These are phyloP conservation scores for Staphylotrichum longicolle DNA, from an alignment of 495 filamentous ascomycete species.

Conservation along the genomic window DNA sequence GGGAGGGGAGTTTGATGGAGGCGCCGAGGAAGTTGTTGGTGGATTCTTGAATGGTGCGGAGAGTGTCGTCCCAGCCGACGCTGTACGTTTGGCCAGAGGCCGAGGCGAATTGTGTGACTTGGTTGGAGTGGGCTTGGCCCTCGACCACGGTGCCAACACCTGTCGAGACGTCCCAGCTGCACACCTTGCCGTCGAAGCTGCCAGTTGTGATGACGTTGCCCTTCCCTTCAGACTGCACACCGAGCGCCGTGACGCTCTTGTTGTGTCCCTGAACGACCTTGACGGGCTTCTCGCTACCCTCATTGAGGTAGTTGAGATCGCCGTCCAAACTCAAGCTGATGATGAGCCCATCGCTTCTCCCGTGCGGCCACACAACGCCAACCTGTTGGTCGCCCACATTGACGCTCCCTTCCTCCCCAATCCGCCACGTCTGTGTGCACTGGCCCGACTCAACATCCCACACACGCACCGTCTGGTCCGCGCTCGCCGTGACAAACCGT, in stretches of 20 bases:
- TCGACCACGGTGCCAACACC: constrained; percentile 68
- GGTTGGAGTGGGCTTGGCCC: constrained; percentile 76
- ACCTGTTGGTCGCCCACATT: constrained; percentile 86
- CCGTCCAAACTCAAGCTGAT: constrained; percentile 86
- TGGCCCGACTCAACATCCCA: constrained; percentile 85
- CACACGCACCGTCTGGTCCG: constrained; percentile 85
- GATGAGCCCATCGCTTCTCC: constrained; percentile 77
- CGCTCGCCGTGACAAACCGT: constrained; percentile 84
- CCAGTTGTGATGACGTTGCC: constrained; percentile 74
- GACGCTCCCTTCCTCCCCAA: constrained; percentile 75
- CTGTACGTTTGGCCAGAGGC: constrained; percentile 66
- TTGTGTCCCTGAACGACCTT: constrained; percentile 87
- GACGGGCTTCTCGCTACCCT: constrained; percentile 64
- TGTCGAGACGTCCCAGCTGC: constrained; percentile 70
- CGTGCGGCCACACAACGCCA: constrained; percentile 87
- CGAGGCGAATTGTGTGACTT: constrained; percentile 71
- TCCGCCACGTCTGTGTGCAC: constrained; percentile 73
- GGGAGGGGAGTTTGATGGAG: constrained; percentile 46
- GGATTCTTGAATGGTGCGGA: constrained; percentile 68
- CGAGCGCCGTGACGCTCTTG: constrained; percentile 80
- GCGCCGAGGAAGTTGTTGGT: constrained; percentile 50
- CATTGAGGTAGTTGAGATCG: constrained; percentile 82
- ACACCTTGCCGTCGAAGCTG: constrained; percentile 84
- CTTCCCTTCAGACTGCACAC: constrained; percentile 46
- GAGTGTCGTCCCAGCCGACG: constrained; percentile 92